These are phyloP conservation scores for Drosera capensis DNA, from an alignment of 148 eudicot species.

Conservation along the genomic window DNA sequence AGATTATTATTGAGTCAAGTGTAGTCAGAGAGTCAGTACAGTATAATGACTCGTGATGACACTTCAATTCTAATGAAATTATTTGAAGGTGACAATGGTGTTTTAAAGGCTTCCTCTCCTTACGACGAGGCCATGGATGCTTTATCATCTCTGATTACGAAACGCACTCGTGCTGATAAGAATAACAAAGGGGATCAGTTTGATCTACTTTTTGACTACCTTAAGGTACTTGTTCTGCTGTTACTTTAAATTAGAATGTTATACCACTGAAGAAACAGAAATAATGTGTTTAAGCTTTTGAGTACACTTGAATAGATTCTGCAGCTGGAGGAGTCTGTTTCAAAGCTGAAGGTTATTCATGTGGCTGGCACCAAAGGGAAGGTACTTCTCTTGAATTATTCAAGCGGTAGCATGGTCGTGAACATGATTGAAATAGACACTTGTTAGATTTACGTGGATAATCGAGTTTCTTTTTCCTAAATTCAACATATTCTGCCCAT, in stretches of 20 bases:
- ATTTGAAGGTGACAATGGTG: constrained; percentile 23
- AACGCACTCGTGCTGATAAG: constrained; percentile 69
- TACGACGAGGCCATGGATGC: constrained; percentile 81
- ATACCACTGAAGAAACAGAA: not conserved
- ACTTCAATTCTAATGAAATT: no score
- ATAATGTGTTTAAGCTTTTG: not conserved
- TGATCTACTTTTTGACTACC: constrained; percentile 56
- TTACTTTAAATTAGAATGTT: not conserved
- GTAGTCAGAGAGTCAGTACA: no score
- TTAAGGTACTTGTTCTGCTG: constrained; percentile 29
- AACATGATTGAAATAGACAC: no score
- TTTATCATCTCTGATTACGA: constrained; percentile 66
- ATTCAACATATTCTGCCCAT: no score
- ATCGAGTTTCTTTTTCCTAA: no score
- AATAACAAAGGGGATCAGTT: constrained; percentile 57
- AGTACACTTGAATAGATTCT: constrained; percentile 34
- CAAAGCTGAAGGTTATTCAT: constrained; percentile 77
- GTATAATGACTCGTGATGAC: no score
- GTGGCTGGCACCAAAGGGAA: constrained; percentile 99
- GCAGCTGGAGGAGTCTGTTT: constrained; percentile 77
- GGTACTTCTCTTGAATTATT: constrained; percentile 17
- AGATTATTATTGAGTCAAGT: no score
- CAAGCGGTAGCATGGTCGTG: not conserved
- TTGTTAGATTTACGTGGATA: no score
- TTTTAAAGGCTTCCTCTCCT: constrained; percentile 10